A percentile compares a stretch with the other conserved stretches of the same genome.
Conservation (phyloP, 495 filamentous ascomycete species). For the Neohortaea acidophila region DNA sequence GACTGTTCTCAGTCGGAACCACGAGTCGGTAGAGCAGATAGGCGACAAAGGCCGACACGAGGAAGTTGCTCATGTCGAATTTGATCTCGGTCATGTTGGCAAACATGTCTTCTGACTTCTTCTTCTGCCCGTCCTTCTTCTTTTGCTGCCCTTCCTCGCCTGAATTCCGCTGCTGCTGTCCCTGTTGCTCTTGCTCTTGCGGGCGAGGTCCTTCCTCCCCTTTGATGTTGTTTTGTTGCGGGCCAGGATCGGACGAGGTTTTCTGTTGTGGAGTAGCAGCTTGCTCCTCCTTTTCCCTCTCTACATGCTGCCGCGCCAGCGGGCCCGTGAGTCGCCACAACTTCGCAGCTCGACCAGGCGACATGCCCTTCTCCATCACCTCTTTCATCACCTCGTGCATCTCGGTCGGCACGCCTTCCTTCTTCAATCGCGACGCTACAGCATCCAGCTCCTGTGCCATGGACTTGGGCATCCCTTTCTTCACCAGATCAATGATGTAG, state of each 20-base stretch:
- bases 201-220: no score
- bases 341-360: conserved; percentile 36
- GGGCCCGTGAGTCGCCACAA: conserved; percentile 33
- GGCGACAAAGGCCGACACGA: conserved; percentile 41
- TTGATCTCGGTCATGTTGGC: conserved; percentile 34
- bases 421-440: conserved; percentile 33
- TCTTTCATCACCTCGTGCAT: conserved; percentile 34
- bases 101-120: conserved; percentile 21
- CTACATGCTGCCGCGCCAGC: conserved; percentile 22
- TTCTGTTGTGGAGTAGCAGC: conserved; percentile 25
- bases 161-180: no score
- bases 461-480: conserved; percentile 32
- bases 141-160: conserved; percentile 22
- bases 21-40: conserved; percentile 48
- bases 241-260: conserved; percentile 25
- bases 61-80: conserved; percentile 40
- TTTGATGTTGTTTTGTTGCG: conserved; percentile 16
- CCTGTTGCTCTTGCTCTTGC: conserved; percentile 20
- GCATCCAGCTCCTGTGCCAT: conserved; percentile 31
- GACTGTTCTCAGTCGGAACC: conserved; percentile 47
- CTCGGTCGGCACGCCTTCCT: conserved; percentile 36
- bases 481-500: conserved; percentile 29
- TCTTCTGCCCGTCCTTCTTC: conserved; percentile 22
- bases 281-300: conserved; percentile 22
- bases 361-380: conserved; percentile 27